Conservation (phyloP, 495 filamentous ascomycete species). For the Poronia punctata region DNA sequence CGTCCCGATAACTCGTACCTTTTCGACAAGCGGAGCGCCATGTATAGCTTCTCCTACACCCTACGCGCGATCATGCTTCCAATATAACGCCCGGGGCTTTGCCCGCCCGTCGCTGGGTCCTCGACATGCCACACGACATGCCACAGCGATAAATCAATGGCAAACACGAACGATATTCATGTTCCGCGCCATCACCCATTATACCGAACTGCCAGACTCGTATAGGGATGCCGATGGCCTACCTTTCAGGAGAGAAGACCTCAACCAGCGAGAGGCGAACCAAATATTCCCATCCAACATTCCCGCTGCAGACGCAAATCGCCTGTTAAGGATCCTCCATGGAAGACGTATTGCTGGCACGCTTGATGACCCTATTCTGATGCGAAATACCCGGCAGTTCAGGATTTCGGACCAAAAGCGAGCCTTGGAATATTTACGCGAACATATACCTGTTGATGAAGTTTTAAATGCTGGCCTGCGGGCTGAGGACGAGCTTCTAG, state of each 20-base stretch:
- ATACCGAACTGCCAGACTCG: conserved; percentile 37
- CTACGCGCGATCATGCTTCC: conserved; percentile 14
- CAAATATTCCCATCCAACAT: conserved; percentile 55
- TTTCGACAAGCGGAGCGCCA: conserved; percentile 15
- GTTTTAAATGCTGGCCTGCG: conserved; percentile 48
- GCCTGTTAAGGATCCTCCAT: conserved; percentile 62
- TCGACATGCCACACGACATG: not conserved
- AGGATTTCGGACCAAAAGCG: conserved; percentile 26
- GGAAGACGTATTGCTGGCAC: conserved; percentile 69
- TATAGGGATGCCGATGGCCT: conserved; percentile 43
- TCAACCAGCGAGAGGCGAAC: conserved; percentile 50
- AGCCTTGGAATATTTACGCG: conserved; percentile 63
- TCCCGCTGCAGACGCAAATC: conserved; percentile 49
- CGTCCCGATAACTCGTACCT: conserved; percentile 9
- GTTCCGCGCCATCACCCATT: conserved; percentile 30
- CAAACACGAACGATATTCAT: conserved; percentile 23
- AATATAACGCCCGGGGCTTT: conserved; percentile 14
- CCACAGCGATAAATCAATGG: conserved; percentile 12
- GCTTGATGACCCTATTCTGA: conserved; percentile 47
- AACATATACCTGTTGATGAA: conserved; percentile 66
- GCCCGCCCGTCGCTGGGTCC: conserved; percentile 3
- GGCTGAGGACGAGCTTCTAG: conserved; percentile 52
- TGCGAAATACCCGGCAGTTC: conserved; percentile 26
- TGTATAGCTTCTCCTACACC: too few species aligned
- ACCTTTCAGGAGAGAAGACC: conserved; percentile 36